Evolutionary conservation across 805 yeast species (phyloP).

Genomic region (Wickerhamiella siamensis): DNA sequence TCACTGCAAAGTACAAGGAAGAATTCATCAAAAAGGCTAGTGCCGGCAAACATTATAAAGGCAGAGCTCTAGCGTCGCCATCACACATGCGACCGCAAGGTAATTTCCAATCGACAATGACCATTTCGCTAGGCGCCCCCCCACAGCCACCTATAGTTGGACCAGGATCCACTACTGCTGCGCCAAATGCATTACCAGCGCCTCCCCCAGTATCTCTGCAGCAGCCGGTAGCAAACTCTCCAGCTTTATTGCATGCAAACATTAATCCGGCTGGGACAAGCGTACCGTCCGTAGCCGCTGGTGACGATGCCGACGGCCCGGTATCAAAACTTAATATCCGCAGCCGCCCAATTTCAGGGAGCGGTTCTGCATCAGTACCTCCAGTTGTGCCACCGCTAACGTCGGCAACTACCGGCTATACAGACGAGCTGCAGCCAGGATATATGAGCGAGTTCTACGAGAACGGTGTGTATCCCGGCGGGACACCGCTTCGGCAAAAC

Average conservation of each 20-base stretch:
- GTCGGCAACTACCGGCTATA: background rate
- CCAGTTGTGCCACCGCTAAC: conserved; percentile 1
- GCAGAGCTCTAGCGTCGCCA: conserved; percentile 4
- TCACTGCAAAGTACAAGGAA: conserved; percentile 65
- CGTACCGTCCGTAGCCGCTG: too few species aligned
- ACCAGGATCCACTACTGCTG: background rate
- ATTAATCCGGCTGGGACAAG: too few species aligned
- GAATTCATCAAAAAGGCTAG: conserved; percentile 74
- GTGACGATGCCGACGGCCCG: conserved; percentile 1
- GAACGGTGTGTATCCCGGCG: background rate
- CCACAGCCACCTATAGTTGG: background rate
- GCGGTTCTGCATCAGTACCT: background rate
- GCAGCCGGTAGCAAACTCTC: too few species aligned
- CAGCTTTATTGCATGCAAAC: too few species aligned
- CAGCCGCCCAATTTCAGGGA: conserved; percentile 6
- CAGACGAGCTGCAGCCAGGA: background rate
- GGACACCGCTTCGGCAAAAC: conserved; percentile 19
- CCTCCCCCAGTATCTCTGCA: conserved; percentile 6
- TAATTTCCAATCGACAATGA: background rate
- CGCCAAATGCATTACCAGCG: conserved; percentile 7
- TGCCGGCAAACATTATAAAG: conserved; percentile 16
- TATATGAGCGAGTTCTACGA: background rate
- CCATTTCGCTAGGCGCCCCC: background rate
- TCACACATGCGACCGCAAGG: conserved; percentile 1
- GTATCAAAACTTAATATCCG: conserved; percentile 7